Base-by-base conservation (phyloP, 352 stramenopile species). In the Pythium dissotocum region DNA sequence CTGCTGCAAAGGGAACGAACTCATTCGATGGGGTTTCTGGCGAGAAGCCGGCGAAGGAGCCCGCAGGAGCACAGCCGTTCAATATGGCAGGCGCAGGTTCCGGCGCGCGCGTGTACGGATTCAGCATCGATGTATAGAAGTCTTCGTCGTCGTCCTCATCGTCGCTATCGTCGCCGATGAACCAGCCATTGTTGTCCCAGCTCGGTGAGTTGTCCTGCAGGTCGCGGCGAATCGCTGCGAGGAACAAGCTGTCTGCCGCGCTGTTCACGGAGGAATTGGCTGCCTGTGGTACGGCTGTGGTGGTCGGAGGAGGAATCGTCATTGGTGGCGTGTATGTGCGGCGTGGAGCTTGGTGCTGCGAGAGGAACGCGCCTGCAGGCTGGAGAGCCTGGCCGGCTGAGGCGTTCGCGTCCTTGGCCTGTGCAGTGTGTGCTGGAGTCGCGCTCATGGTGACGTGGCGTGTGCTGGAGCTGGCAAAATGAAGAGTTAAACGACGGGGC, bases 131-230 rank as follows among this genome's bases (percentile, higher is more conserved):
- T 14, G 42, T 36, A 53, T 67, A 61, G 13, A 62, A 55, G 42
- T 71, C 65, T 16, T 61, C 66, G 21, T 68, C 55, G 28, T 69
- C 48, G 16, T 72, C 59, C 2, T 72, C 59, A 38, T 68, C 60
- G 26, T 65, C 66, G 32, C 54, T 65, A 16, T 68, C 66, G 53
- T 68, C 60, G 26, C 60, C 59, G n/a, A 63, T 67, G 44, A 71
- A 71, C 65, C 65, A 71, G 1, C 66, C 63, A 49, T 69, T 72
- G 33, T 57, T 66, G 40, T 67, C 44, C 59, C 66, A 72, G 54
- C 65, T 72, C 7, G 58, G 44, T 2, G 65, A 72, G 13, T 72
- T 55, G 24, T 72, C 66, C 4, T 53, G 59, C 21, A 72, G 60
- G 9, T 59, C 66, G 8, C 48, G 42, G 16, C 66, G 66, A 44